These are phyloP conservation scores for Exsudoporus frostii DNA, from an alignment of 768 basidiomycete species.

Conservation along the genomic window DNA sequence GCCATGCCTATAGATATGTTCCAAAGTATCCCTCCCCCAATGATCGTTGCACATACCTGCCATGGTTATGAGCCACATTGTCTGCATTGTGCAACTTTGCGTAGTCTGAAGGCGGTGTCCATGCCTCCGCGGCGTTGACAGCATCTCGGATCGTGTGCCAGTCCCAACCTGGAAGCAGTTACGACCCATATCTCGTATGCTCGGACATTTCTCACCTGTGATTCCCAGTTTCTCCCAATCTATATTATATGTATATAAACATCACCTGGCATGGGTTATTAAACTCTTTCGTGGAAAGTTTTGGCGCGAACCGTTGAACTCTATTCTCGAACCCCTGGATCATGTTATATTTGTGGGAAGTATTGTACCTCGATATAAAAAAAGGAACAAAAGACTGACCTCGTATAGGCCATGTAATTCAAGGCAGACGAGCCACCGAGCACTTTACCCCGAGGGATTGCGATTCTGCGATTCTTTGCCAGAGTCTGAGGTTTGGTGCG, in stretches of 20 bases:
- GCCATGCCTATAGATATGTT: background rate
- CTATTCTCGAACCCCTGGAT: constrained; percentile 13
- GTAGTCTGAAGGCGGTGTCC: constrained; percentile 11
- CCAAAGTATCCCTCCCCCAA: background rate
- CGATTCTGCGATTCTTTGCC: constrained; percentile 6
- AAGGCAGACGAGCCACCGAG: constrained; percentile 16
- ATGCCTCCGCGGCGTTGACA: constrained; percentile 12
- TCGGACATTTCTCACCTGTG: constrained; percentile 7
- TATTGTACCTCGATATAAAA: background rate
- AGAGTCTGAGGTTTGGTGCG: constrained; percentile 8
- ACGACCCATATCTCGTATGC: background rate
- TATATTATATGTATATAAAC: background rate
- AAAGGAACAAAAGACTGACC: background rate
- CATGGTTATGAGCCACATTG: constrained; percentile 5
- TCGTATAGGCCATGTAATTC: constrained; percentile 10
- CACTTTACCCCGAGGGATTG: constrained; percentile 7
- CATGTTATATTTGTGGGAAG: background rate
- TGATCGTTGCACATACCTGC: constrained; percentile 5
- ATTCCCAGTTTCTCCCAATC: constrained; percentile 16
- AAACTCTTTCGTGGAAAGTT: background rate
- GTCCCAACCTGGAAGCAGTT: constrained; percentile 10
- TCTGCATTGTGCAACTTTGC: constrained; percentile 14
- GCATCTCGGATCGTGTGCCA: constrained; percentile 12
- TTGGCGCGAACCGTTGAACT: constrained; percentile 7
- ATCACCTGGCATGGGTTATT: background rate